Conservation (phyloP, 305 asterid species). For the Fraxinus floribunda region DNA sequence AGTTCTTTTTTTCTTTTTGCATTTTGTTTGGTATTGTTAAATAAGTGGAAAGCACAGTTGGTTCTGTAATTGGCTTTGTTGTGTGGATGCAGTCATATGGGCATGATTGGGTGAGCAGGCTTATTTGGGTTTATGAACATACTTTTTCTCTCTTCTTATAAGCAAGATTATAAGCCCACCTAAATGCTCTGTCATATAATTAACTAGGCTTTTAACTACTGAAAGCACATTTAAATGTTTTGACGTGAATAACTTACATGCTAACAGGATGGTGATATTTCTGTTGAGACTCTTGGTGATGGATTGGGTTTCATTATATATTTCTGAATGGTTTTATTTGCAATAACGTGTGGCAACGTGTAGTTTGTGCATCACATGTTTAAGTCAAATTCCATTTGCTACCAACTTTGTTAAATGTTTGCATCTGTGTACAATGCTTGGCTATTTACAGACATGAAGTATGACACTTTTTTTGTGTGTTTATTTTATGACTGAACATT, state of each 20-base stretch:
- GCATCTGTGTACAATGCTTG: background rate
- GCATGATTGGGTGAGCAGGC: background rate
- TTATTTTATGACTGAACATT: conserved; percentile 10
- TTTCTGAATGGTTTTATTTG: conserved; percentile 16
- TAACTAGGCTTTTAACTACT: background rate
- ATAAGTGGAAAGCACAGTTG: background rate
- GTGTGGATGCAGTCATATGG: background rate
- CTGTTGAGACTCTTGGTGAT: background rate
- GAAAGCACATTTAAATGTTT: background rate
- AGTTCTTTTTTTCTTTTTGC: background rate
- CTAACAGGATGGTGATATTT: background rate
- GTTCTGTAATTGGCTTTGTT: background rate
- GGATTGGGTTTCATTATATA: background rate
- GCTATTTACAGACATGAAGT: conserved; percentile 2
- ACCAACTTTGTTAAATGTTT: background rate
- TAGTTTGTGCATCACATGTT: conserved; percentile 14
- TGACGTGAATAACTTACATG: background rate
- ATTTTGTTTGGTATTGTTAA: background rate
- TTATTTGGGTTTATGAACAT: background rate
- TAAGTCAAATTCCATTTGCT: conserved; percentile 7
- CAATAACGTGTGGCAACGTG: background rate
- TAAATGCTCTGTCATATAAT: background rate
- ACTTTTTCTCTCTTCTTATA: background rate
- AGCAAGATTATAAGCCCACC: background rate
- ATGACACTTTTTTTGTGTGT: background rate